phyloP scores from a whole-genome alignment of 192 early-diverging fungal species.

The Rhizophagus sp. region DNA sequence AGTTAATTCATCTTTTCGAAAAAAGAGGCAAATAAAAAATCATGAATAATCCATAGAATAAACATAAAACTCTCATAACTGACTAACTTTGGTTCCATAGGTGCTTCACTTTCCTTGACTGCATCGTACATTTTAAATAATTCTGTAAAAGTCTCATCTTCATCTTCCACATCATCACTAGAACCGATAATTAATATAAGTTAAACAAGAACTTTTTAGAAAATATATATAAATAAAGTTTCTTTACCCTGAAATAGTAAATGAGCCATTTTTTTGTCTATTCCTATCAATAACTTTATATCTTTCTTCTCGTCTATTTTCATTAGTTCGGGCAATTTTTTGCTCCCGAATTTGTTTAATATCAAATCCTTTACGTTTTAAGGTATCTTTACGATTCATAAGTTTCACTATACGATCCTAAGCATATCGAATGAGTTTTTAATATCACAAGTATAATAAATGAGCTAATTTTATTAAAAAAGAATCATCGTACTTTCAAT shows the following conservation, averaged over 20 bases:
- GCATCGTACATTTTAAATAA: conserved; percentile 69
- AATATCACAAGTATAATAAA: not conserved
- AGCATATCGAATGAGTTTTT: not conserved
- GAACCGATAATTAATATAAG: not conserved
- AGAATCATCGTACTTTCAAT: conserved; percentile 44
- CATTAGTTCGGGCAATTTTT: conserved; percentile 25
- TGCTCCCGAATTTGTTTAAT: conserved; percentile 16
- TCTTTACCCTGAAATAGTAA: not conserved
- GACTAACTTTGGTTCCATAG: conserved; percentile 44
- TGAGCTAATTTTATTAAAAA: not conserved
- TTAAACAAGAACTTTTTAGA: too few species aligned
- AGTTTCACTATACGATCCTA: conserved; percentile 37
- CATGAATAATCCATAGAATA: not conserved
- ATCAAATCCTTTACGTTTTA: not conserved
- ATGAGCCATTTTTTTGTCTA: conserved; percentile 23
- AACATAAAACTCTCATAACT: not conserved
- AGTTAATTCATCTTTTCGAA: not conserved
- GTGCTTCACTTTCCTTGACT: conserved; percentile 49
- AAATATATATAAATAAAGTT: not conserved
- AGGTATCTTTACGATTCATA: conserved; percentile 24
- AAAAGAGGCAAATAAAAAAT: not conserved
- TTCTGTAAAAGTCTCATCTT: conserved; percentile 44
- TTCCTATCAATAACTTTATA: conserved; percentile 54
- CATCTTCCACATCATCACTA: conserved; percentile 29
- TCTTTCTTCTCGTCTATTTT: conserved; percentile 41